Evolutionary conservation across 2,329 filamentous ascomycete genomes (phyloP).

Genomic region (Camptophora hylomeconis): DNA sequence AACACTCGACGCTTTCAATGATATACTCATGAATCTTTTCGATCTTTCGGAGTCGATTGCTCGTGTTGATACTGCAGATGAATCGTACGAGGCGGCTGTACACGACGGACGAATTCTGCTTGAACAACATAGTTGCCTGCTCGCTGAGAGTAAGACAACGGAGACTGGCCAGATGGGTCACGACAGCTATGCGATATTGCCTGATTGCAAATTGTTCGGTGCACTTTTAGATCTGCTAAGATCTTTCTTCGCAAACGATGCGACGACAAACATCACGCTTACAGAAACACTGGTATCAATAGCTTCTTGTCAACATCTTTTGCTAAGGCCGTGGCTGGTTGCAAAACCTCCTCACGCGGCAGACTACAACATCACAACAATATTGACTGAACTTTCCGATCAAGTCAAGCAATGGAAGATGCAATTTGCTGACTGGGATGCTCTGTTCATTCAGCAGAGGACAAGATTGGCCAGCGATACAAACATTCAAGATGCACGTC

Average conservation of each 20-base stretch:
- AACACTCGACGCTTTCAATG: conserved; percentile 30
- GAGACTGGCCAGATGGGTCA: conserved; percentile 6
- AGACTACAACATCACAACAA: conserved; percentile 34
- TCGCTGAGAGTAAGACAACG: conserved; percentile 42
- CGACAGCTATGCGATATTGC: conserved; percentile 10
- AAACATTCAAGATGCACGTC: too few relatives aligned
- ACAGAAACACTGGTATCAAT: conserved; percentile 75
- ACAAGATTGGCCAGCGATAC: too few relatives aligned
- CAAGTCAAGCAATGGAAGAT: conserved; percentile 51
- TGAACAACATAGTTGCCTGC: conserved; percentile 16
- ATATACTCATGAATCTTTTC: conserved; percentile 26
- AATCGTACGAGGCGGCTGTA: conserved; percentile 32
- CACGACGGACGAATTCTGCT: conserved; percentile 21
- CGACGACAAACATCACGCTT: conserved; percentile 79
- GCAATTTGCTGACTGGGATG: conserved; percentile 58
- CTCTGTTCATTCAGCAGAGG: too few relatives aligned
- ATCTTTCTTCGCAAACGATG: conserved; percentile 76
- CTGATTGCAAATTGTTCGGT: conserved; percentile 28
- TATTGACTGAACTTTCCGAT: conserved; percentile 47
- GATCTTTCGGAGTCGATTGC: conserved; percentile 25
- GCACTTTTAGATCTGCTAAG: conserved; percentile 49
- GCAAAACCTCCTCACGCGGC: conserved; percentile 12
- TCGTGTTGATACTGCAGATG: conserved; percentile 25
- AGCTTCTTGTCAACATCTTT: conserved; percentile 71
- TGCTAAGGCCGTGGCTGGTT: conserved; percentile 80